Percentiles rank a stretch among this genome's conserved stretches.
Evolutionary conservation across 306 rosid genomes (phyloP).

Genomic region (Arachis stenosperma): DNA sequence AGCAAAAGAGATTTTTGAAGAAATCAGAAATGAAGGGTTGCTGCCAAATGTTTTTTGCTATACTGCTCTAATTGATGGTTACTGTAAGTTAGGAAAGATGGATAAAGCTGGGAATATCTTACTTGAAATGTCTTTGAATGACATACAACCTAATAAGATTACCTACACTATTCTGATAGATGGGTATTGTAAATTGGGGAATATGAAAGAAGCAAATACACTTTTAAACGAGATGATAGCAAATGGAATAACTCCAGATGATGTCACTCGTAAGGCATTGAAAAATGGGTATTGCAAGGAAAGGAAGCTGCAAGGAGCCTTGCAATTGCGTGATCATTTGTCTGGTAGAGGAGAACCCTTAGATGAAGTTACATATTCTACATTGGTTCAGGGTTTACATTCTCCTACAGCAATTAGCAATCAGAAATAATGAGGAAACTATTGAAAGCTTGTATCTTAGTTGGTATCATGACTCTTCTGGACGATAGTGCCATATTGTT

Average conservation of each 20-base stretch:
- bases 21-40: slow-evolving; percentile 64
- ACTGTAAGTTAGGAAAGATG: slow-evolving; percentile 75
- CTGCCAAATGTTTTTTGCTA: slow-evolving; percentile 66
- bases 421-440: slow-evolving; percentile 39
- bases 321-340: slow-evolving; percentile 44
- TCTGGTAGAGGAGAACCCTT: slow-evolving; percentile 43
- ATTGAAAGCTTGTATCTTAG: slow-evolving; percentile 26
- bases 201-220: slow-evolving; percentile 59
- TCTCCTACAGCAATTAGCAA: slow-evolving; percentile 40
- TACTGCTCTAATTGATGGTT: slow-evolving; percentile 77
- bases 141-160: slow-evolving; percentile 61
- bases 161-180: slow-evolving; percentile 76
- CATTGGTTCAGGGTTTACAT: slow-evolving; percentile 53
- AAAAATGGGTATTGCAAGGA: slow-evolving; percentile 55
- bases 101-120: slow-evolving; percentile 47
- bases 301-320: slow-evolving; percentile 49
- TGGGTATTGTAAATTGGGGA: slow-evolving; percentile 71
- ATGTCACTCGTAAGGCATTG: slow-evolving; percentile 55
- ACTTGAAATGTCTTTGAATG: slow-evolving; percentile 54
- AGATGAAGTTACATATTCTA: slow-evolving; percentile 57
- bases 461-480: slow-evolving; percentile 19
- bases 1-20: slow-evolving; percentile 58
- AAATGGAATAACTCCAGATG: slow-evolving; percentile 62
- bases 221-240: slow-evolving; percentile 58
- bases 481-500: slow-evolving; percentile 25